These are phyloP conservation scores for Pouteria glomerata DNA, from an alignment of 148 eudicot genomes.

Conservation along the genomic window DNA sequence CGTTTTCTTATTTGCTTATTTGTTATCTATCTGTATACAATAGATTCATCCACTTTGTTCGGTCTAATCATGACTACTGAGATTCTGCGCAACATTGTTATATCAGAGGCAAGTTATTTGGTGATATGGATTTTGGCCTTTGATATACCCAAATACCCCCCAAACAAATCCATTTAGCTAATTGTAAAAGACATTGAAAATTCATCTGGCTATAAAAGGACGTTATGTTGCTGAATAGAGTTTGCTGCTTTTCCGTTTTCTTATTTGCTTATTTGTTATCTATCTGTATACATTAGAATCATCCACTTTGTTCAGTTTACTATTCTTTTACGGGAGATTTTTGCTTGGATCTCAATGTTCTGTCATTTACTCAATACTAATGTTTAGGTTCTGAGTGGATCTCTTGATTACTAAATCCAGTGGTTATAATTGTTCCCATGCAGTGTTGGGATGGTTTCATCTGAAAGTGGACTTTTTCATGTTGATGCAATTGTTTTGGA, in stretches of 20 bases:
- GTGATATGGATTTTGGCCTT: background rate
- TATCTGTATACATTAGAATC: background rate
- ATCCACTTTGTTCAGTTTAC: background rate
- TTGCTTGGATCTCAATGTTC: background rate
- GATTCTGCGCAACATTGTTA: conserved; percentile 87
- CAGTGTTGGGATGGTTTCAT: conserved; percentile 81
- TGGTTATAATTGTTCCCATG: conserved; percentile 17
- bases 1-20: background rate
- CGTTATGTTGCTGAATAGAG: background rate
- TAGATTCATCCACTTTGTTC: background rate
- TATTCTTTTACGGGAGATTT: background rate
- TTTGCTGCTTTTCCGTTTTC: background rate
- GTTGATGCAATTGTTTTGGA: conserved; percentile 94
- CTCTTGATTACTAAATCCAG: background rate
- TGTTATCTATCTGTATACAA: background rate
- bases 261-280: background rate
- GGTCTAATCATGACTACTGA: conserved; percentile 81
- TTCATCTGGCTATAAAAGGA: background rate
- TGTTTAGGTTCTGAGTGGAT: background rate
- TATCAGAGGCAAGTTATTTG: conserved; percentile 63
- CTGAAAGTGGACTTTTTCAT: conserved; percentile 73
- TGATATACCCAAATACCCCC: too few species aligned
- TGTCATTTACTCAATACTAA: background rate
- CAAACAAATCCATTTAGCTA: background rate
- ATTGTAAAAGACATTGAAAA: background rate